Evolutionary conservation across 148 eudicot species (phyloP), one percentile per base, ranked within the genome.

Genomic region (Cornus suecica): DNA sequence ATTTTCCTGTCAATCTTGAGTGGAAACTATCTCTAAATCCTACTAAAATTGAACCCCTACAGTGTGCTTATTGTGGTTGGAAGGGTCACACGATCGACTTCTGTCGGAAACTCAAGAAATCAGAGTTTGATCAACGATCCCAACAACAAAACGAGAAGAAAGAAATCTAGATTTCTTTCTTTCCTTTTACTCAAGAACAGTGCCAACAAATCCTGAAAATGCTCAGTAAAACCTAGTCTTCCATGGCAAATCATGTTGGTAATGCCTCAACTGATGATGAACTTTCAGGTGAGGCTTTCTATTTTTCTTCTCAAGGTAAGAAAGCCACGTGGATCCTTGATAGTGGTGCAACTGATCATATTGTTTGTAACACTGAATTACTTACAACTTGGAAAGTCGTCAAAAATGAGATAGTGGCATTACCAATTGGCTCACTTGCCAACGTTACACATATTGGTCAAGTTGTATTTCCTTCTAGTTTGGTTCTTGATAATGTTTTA

Each of bases 301-400:
- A 4, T 41, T 9, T 4, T 52, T 76, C 10, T 31, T 41, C 37
- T 9, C 26, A 8, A 30, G 9, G 31, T 58, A 8, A 60, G 16
- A 74, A 18, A 9, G 20, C 16, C 28, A n/a, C n/a, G n/a, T 71
- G 74, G 65, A 56, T 71, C 27, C 37, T 71, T 29, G 74, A 71
- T 8, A 71, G 16, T 7, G 45, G 74, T 1, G 74, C 65, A 22
- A 71, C 65, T 0, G 74, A 71, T 29, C 74, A 71, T 24, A 71
- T 71, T 64, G 34, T 71, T 22, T 54, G 48, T 14, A 52, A 64
- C 7, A 14, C 26, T 54, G 30, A 30, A 5, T 10, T 71, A 14
- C 14, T 71, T 25, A 26, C 45, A 13, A 54, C 23, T 48, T 16
- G 30, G 14, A n/a, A n/a, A n/a, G n/a, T n/a, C 0, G 61, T 70